Percentiles rank a stretch among this genome's conserved stretches.
phyloP scores from a whole-genome alignment of 805 yeast species.

The Wickerhamiella spandovensis region DNA sequence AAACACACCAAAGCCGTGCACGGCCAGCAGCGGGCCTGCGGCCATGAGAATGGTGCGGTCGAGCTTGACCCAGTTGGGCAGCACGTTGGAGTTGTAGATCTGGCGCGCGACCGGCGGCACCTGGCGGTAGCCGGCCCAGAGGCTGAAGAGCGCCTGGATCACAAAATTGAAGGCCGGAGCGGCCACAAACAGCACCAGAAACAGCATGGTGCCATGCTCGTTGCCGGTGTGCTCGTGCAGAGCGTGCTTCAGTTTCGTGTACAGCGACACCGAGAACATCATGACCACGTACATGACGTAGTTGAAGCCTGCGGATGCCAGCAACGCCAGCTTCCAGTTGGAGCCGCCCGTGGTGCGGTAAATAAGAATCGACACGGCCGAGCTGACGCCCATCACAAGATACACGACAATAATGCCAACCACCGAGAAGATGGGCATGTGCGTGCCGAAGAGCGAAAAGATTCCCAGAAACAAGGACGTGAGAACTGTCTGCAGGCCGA shows the following conservation, averaged over 20 bases:
- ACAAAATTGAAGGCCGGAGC: constrained; percentile 5
- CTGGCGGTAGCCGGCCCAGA: constrained; percentile 13
- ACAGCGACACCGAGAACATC: constrained; percentile 5
- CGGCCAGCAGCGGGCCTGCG: constrained; percentile 12
- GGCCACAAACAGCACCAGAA: constrained; percentile 2
- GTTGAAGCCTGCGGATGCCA: constrained; percentile 7
- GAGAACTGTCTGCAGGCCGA: constrained; percentile 18
- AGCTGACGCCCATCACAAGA: constrained; percentile 7
- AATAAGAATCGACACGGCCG: constrained; percentile 14
- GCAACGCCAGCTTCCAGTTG: constrained; percentile 11
- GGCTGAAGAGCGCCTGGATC: constrained; percentile 16
- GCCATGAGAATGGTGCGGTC: constrained; percentile 18
- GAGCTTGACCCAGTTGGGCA: constrained; percentile 20
- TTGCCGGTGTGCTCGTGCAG: background rate
- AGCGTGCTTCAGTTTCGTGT: background rate
- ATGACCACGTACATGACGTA: constrained; percentile 9
- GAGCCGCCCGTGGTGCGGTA: constrained; percentile 19
- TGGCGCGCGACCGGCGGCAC: constrained; percentile 18
- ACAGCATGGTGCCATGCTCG: background rate
- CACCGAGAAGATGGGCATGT: background rate
- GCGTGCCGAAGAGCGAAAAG: constrained; percentile 6
- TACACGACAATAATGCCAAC: constrained; percentile 3
- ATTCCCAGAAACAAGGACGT: constrained; percentile 2
- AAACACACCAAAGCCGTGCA: constrained; percentile 8
- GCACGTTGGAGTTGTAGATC: constrained; percentile 17